Evolutionary conservation across 306 rosid species (phyloP).

Genomic region (Bauhinia variegata): DNA sequence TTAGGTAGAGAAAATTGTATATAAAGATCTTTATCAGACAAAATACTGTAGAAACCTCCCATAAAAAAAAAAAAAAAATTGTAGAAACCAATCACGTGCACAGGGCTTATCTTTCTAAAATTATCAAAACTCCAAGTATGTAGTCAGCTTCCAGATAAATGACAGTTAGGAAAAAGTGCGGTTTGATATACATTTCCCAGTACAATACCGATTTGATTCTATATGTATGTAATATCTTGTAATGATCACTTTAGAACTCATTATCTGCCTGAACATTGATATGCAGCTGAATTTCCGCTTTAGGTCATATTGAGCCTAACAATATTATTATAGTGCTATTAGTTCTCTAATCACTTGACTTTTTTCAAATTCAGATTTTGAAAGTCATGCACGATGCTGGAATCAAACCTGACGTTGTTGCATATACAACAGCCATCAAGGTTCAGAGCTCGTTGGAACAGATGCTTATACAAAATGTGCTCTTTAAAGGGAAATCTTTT

Average conservation of each 20-base stretch:
- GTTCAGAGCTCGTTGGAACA: conserved; percentile 47
- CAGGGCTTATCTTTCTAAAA: conserved; percentile 23
- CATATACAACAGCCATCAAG: conserved; percentile 90
- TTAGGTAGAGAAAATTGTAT: conserved; percentile 1
- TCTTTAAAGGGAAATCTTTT: conserved; percentile 19
- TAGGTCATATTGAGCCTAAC: conserved; percentile 10
- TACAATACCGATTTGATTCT: no score
- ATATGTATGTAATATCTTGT: not conserved
- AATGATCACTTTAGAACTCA: not conserved
- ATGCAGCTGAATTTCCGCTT: conserved; percentile 2
- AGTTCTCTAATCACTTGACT: conserved; percentile 42
- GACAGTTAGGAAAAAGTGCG: not conserved
- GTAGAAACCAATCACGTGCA: conserved; percentile 6
- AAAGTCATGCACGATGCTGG: conserved; percentile 69
- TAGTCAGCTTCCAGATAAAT: conserved; percentile 26
- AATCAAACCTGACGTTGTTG: conserved; percentile 79
- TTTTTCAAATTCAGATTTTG: conserved; percentile 69
- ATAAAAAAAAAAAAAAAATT: no score
- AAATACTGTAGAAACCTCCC: conserved; percentile 15
- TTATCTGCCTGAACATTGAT: not conserved
- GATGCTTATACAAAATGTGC: not conserved
- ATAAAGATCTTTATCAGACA: not conserved
- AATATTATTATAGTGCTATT: no score
- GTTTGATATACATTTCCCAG: not conserved
- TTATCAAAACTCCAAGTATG: not conserved